Evolutionary conservation across 2,329 filamentous ascomycete genomes (phyloP).

Genomic region (Alternaria sp.): DNA sequence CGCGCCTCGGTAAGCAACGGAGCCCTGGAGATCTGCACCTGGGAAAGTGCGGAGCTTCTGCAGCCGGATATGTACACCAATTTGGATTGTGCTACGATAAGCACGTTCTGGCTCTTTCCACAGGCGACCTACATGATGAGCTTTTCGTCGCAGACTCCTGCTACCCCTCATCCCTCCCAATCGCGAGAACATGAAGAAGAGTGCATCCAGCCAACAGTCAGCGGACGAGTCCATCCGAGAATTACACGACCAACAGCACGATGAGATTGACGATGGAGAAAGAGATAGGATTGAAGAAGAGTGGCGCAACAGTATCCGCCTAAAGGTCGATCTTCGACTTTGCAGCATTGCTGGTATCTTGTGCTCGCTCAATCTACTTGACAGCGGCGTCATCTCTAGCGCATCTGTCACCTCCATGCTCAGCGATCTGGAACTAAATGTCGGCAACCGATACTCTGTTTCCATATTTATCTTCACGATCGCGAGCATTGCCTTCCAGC

Average conservation of each 20-base stretch:
- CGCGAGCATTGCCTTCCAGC: conserved; percentile 69
- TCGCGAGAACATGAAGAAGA: conserved; percentile 22
- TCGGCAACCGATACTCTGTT: conserved; percentile 70
- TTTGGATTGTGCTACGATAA: conserved; percentile 14
- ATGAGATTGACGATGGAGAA: conserved; percentile 10
- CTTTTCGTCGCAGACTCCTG: background rate
- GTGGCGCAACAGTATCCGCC: conserved; percentile 59
- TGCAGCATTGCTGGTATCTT: conserved; percentile 75
- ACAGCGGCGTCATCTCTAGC: conserved; percentile 72
- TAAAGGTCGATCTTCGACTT: conserved; percentile 70
- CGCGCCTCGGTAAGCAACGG: conserved; percentile 7
- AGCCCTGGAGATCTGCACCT: conserved; percentile 9
- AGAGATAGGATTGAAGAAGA: conserved; percentile 22
- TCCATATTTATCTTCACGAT: conserved; percentile 78
- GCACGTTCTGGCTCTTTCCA: conserved; percentile 18
- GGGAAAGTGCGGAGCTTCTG: conserved; percentile 10
- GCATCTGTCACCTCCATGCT: conserved; percentile 74
- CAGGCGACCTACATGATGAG: conserved; percentile 6
- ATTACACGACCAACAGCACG: conserved; percentile 17
- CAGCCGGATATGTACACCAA: conserved; percentile 12
- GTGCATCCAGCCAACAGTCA: conserved; percentile 17
- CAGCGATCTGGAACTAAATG: conserved; percentile 64
- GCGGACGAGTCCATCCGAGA: conserved; percentile 21
- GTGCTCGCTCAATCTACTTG: conserved; percentile 72
- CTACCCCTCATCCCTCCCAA: background rate